Evolutionary conservation across 495 filamentous ascomycete genomes (phyloP), one percentile per base, ranked within the genome.

Genomic region (Penicillium silybi): DNA sequence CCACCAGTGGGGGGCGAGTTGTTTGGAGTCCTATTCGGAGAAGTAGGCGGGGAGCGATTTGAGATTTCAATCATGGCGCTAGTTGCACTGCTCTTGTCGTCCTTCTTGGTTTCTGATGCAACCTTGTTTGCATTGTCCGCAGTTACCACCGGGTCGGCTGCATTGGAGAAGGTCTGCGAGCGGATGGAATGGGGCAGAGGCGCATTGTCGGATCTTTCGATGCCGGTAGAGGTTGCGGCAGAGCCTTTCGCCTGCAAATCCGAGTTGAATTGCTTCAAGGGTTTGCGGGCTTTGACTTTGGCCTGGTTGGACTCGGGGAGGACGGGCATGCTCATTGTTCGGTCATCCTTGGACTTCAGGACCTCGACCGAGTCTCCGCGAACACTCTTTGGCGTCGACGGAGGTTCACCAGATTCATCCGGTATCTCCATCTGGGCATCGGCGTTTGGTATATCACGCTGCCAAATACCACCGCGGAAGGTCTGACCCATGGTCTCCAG

Each of bases 391-490:
- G 66, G 39, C 5, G 53, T 70, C 22, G 77, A 76, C 15, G 79
- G 74, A 13, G 78, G 71, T 44, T 77, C 72, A 1, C 79, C 84
- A 27, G 67, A 66, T 48, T 84, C 79, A 54, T 85, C 80, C 22
- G 83, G 70, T 27, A 76, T 74, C 34, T 80, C 83, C 20, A 75
- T 72, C 32, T 77, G 66, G 5, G 72, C 63, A 52, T 79, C 79
- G 2, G 62, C 40, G 13, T 67, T 69, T 4, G 74, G 57, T 64
- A 67, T 72, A 23, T 87, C 85, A 48, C 84, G 81, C 52, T 79
- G 71, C 82, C 89, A 98, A n/a, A 97, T 88, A 1, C 95, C 93
- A 15, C 91, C 93, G 52, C 93, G 80, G 76, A 90, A 90, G 22
- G 71, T 66, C 61, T 95, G 88, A 40, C 79, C 69, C 29, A 82